phyloP scores from a whole-genome alignment of 176 grass and related monocot genomes.

The Oropetium thomaeum region DNA sequence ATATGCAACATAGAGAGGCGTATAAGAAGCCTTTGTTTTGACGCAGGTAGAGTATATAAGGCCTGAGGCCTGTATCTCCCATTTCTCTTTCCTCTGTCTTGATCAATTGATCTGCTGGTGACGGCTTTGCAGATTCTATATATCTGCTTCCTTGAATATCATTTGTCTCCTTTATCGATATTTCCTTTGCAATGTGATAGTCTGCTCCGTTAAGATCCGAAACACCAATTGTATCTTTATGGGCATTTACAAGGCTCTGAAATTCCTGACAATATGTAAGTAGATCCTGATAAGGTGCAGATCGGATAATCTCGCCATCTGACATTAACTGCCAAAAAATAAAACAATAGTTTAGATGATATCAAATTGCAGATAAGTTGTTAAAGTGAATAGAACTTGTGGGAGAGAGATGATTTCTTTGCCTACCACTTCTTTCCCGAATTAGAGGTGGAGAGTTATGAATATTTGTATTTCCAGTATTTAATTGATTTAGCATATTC shows the following conservation, averaged over 20 bases:
- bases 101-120: conserved; percentile 60
- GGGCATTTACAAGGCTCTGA: conserved; percentile 71
- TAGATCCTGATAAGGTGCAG: conserved; percentile 59
- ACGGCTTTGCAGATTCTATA: conserved; percentile 30
- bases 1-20: conserved; percentile 37
- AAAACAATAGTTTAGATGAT: no score
- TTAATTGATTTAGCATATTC: no score
- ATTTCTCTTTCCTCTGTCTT: conserved; percentile 86
- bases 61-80: conserved; percentile 71
- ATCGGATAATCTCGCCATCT: conserved; percentile 54
- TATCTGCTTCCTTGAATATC: no score
- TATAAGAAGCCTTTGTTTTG: conserved; percentile 86
- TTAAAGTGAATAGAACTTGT: no score
- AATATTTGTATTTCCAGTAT: no score
- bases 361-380: no score
- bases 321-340: conserved; percentile 70
- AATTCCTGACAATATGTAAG: conserved; percentile 67
- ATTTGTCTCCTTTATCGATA: no score
- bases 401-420: no score
- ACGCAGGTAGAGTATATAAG: conserved; percentile 65
- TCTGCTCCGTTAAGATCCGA: conserved; percentile 46
- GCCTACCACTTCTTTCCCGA: no score
- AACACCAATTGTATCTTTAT: conserved; percentile 57
- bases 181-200: no score
- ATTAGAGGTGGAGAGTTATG: no score